phyloP scores from a whole-genome alignment of 1,139 yeast species.

The Zygoascus sp. region DNA sequence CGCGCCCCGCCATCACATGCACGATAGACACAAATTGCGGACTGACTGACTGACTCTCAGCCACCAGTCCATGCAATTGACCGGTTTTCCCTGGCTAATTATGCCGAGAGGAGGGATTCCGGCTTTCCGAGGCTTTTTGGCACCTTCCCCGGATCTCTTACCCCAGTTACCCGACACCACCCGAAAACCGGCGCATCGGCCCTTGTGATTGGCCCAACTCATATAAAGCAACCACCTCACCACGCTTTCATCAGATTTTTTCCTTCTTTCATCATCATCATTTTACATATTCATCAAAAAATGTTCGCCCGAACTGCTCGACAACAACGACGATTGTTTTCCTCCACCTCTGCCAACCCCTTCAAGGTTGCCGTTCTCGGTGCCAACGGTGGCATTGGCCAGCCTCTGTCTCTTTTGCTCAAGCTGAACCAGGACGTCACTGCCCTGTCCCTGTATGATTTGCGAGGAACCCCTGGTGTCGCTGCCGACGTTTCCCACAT shows the following conservation, averaged over 20 bases:
- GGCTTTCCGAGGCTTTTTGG: background rate
- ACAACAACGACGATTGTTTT: constrained; percentile 20
- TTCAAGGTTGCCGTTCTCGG: constrained; percentile 78
- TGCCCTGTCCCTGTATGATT: constrained; percentile 82
- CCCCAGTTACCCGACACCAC: constrained; percentile 10
- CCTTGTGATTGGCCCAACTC: constrained; percentile 9
- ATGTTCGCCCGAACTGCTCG: constrained; percentile 18
- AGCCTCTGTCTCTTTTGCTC: constrained; percentile 86
- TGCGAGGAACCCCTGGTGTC: constrained; percentile 93
- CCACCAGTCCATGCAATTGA: background rate
- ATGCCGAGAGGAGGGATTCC: background rate
- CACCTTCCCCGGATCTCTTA: background rate
- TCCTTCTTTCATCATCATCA: constrained; percentile 8
- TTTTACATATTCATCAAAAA: constrained; percentile 9
- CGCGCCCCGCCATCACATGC: too few relatives aligned
- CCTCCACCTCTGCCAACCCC: constrained; percentile 22
- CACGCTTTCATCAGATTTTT: constrained; percentile 3
- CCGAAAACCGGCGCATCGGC: constrained; percentile 10
- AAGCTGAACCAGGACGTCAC: constrained; percentile 85
- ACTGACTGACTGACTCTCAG: too few relatives aligned
- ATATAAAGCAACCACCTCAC: constrained; percentile 6
- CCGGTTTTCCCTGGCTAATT: background rate
- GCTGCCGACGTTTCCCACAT: constrained; percentile 95
- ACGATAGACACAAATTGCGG: too few relatives aligned
- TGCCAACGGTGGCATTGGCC: constrained; percentile 99